Conservation (phyloP, 1,284 basidiomycete species). For the Tylopilus sp. region DNA sequence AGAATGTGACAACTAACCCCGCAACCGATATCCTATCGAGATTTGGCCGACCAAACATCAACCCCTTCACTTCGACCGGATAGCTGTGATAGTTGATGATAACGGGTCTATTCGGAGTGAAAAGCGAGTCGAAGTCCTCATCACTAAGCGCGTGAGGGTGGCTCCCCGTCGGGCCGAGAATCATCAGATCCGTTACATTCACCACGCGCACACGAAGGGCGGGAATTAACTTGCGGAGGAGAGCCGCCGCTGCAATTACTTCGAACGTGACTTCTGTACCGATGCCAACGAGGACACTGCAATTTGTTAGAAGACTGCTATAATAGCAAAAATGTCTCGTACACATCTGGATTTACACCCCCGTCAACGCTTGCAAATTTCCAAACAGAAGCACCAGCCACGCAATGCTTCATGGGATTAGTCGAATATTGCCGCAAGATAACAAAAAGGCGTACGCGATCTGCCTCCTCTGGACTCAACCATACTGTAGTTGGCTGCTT, state of each 20-base stretch:
- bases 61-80: conserved; percentile 61
- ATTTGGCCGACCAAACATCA: conserved; percentile 58
- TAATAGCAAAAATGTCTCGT: conserved; percentile 22
- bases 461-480: conserved; percentile 65
- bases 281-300: conserved; percentile 67
- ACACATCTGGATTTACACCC: conserved; percentile 67
- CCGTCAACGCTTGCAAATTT: conserved; percentile 71
- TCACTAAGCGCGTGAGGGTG: conserved; percentile 79
- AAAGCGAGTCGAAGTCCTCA: conserved; percentile 65
- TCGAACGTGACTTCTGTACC: conserved; percentile 78
- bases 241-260: conserved; percentile 73
- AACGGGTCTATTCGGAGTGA: conserved; percentile 68
- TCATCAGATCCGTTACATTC: conserved; percentile 82
- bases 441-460: conserved; percentile 42
- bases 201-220: conserved; percentile 74
- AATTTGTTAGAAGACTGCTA: neutral
- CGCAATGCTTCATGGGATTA: conserved; percentile 55
- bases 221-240: conserved; percentile 64
- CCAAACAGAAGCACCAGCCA: conserved; percentile 75
- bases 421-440: neutral
- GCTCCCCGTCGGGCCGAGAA: conserved; percentile 60
- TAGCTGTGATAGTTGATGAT: conserved; percentile 88
- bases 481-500: conserved; percentile 77
- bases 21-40: conserved; percentile 52
- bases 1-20: conserved; percentile 39